Conservation (phyloP, 306 rosid genomes). For the Citrullus colocynthis region DNA sequence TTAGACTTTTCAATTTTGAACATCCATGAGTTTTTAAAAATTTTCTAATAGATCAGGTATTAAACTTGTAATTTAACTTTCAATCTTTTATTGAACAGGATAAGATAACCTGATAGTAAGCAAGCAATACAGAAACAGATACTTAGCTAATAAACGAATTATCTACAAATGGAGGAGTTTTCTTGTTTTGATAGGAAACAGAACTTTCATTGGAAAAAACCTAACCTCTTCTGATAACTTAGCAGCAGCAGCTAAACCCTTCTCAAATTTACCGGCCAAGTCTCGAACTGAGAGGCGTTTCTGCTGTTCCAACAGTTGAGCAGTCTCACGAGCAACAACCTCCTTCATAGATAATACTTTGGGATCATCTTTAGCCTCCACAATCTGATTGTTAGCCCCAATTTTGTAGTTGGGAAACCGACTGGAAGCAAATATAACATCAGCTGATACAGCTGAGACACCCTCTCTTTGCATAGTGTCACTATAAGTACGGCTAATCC, state of each 20-base stretch:
- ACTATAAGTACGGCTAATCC: slow-evolving; percentile 59
- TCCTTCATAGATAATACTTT: slow-evolving; percentile 72
- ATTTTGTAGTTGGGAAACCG: slow-evolving; percentile 80
- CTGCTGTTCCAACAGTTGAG: slow-evolving; percentile 83
- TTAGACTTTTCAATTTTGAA: background rate
- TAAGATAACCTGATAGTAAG: background rate
- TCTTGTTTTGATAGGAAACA: background rate
- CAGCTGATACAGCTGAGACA: slow-evolving; percentile 58
- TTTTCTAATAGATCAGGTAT: background rate
- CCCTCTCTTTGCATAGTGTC: slow-evolving; percentile 60
- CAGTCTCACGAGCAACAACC: slow-evolving; percentile 86
- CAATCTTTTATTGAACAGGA: background rate
- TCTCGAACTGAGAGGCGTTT: slow-evolving; percentile 84
- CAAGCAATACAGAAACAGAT: background rate
- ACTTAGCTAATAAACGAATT: background rate
- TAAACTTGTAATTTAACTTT: background rate
- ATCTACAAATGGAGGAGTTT: background rate
- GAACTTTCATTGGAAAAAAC: background rate
- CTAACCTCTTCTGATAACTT: slow-evolving; percentile 86
- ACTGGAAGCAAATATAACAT: slow-evolving; percentile 60
- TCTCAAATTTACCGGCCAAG: slow-evolving; percentile 80
- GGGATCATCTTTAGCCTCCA: slow-evolving; percentile 57
- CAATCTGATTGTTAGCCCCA: slow-evolving; percentile 67
- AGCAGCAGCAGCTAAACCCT: slow-evolving; percentile 94
- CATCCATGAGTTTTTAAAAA: background rate